These are phyloP conservation scores for Yamadazyma atlantica DNA, from an alignment of 1,139 yeast species.

Conservation along the genomic window DNA sequence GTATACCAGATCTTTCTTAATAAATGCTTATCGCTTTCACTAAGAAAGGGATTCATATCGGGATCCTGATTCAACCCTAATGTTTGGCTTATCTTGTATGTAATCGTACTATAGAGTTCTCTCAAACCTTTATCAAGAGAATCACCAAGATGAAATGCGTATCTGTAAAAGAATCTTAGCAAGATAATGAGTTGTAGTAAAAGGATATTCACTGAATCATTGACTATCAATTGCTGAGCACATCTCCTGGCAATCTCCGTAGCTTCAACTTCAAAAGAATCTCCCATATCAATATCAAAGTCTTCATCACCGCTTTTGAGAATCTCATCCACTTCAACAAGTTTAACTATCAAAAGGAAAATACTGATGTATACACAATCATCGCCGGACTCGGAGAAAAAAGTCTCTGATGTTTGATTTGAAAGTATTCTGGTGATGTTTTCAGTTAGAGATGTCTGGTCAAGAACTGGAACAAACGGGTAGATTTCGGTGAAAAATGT, in stretches of 20 bases:
- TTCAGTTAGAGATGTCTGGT: conserved; percentile 31
- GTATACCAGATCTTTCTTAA: neutral
- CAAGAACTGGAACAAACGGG: conserved; percentile 49
- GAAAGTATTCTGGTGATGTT: conserved; percentile 2
- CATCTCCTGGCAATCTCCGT: neutral
- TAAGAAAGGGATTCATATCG: neutral
- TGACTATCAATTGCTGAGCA: neutral
- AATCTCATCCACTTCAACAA: neutral
- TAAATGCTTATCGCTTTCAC: neutral
- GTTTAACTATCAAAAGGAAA: neutral
- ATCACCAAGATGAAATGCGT: neutral
- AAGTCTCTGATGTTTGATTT: neutral
- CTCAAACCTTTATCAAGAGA: neutral
- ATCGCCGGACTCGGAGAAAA: neutral
- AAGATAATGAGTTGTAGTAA: neutral
- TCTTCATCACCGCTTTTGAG: neutral
- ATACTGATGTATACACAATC: neutral
- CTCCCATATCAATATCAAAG: neutral
- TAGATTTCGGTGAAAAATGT: conserved; percentile 45
- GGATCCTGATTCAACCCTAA: neutral
- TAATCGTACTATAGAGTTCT: neutral
- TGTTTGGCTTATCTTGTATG: neutral
- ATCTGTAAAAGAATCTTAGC: neutral
- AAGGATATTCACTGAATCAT: neutral
- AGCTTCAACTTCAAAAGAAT: neutral